phyloP scores from a whole-genome alignment of 768 basidiomycete species.

The Cyathus striatus region DNA sequence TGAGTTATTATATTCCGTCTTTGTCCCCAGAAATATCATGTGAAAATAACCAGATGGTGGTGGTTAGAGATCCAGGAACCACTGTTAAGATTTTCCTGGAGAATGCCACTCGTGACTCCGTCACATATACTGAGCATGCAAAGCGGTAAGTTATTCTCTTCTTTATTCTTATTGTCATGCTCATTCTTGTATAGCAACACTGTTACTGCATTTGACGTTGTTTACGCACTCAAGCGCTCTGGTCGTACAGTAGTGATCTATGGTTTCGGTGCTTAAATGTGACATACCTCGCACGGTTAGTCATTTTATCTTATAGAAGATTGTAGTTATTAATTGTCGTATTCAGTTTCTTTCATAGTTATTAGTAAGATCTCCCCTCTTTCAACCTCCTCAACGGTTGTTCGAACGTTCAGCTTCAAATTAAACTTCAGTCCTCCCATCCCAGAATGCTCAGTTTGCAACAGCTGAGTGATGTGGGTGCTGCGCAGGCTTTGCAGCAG shows the following conservation, averaged over 20 bases:
- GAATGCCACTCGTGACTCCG: constrained; percentile 84
- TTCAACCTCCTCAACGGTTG: too few relatives aligned
- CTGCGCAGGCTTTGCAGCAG: too few relatives aligned
- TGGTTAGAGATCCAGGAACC: too few relatives aligned
- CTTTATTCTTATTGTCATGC: neutral
- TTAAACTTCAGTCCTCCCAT: too few relatives aligned
- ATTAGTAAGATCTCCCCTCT: too few relatives aligned
- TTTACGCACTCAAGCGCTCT: constrained; percentile 69
- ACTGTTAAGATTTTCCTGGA: constrained; percentile 70
- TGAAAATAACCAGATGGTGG: too few relatives aligned
- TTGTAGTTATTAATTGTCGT: neutral
- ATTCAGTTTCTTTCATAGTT: neutral
- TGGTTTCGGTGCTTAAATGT: constrained; percentile 67
- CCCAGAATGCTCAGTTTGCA: too few relatives aligned
- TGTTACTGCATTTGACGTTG: constrained; percentile 83
- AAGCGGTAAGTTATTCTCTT: constrained; percentile 48
- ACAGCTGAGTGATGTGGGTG: too few relatives aligned
- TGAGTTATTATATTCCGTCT: too few relatives aligned
- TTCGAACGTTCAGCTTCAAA: too few relatives aligned
- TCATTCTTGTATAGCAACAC: constrained; percentile 49
- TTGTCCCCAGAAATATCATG: too few relatives aligned
- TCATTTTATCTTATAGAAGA: neutral
- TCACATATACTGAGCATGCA: constrained; percentile 91
- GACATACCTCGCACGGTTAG: neutral
- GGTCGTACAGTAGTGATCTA: constrained; percentile 80